Evolutionary conservation across 805 yeast species (phyloP).

Genomic region (Kodamaea kakaduensis): DNA sequence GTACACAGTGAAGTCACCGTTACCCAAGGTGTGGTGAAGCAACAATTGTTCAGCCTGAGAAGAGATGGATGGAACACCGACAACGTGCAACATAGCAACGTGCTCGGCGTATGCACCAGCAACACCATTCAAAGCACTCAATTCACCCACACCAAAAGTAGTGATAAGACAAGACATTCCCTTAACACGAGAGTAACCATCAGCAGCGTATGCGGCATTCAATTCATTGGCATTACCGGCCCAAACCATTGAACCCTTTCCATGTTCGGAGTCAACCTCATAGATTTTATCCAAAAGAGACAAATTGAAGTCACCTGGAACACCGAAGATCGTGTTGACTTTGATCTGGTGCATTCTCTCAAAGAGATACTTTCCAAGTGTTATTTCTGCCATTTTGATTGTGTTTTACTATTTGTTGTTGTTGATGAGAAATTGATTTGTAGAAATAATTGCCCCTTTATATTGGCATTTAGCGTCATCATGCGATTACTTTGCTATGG

Average conservation of each 20-base stretch:
- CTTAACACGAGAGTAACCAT: slow-evolving; percentile 25
- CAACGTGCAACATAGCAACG: slow-evolving; percentile 33
- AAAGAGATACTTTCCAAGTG: slow-evolving; percentile 30
- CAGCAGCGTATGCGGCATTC: slow-evolving; percentile 26
- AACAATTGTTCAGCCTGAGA: slow-evolving; percentile 36
- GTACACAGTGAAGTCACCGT: slow-evolving; percentile 40
- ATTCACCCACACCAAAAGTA: slow-evolving; percentile 35
- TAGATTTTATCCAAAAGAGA: slow-evolving; percentile 31
- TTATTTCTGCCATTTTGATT: slow-evolving; percentile 21
- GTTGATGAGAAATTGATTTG: background rate
- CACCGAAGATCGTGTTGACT: slow-evolving; percentile 30
- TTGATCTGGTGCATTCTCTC: slow-evolving; percentile 31
- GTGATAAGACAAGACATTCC: slow-evolving; percentile 29
- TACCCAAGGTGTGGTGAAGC: slow-evolving; percentile 41
- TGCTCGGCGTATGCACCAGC: slow-evolving; percentile 36
- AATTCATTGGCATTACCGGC: slow-evolving; percentile 35
- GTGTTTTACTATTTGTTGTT: slow-evolving; percentile 4
- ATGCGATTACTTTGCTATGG: slow-evolving; percentile 4
- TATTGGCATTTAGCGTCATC: slow-evolving; percentile 3
- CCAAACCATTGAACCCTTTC: slow-evolving; percentile 26
- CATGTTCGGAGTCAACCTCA: slow-evolving; percentile 22
- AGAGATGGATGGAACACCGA: slow-evolving; percentile 31
- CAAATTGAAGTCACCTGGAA: slow-evolving; percentile 34
- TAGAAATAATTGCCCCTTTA: slow-evolving; percentile 1
- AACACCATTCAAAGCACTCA: slow-evolving; percentile 34